Evolutionary conservation across 1,284 basidiomycete genomes (phyloP), one percentile per base, ranked within the genome.

Genomic region (Heterobasidion irregulare): DNA sequence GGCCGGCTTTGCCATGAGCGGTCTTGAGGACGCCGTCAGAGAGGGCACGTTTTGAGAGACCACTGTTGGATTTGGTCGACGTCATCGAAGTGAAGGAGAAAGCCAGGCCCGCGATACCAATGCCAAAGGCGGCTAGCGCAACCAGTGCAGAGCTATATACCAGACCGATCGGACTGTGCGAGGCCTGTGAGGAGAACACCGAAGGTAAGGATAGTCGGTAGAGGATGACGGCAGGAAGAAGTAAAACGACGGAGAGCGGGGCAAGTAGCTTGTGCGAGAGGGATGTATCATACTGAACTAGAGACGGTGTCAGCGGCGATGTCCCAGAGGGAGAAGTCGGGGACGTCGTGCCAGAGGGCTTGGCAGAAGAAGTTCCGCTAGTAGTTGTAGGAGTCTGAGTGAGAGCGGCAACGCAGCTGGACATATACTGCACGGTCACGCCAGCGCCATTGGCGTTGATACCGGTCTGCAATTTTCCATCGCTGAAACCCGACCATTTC

Each of bases 181-280:
- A 38, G 43, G 60, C 41, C 57, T 58, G 34, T 12, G 47, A n/a
- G 56, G 47, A 10, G 26, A 47, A 65, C 33, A 64, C 47, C 53
- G 75, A 66, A 8, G 78, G 74, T 19, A 74, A 72, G 33, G 75
- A 75, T 47, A 80, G 65, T 47, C 88, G 80, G 59, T 75, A 74
- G 44, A 84, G 63, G 19, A 87, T 67, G 49, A 83, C 63, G 3
- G 77, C 73, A 16, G 76, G 77, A 52, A 86, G 72, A 16, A 84
- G 66, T 33, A 86, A 64, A 13, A 75, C 80, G 34, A 87, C 57
- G 9, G 88, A 90, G 19, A 88, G 65, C 5, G 87, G 79, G 2
- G 83, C 75, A 7, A 85, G 65, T 38, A 82, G 65, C 68, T 88
- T 89, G 72, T 91, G 89, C 15, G 70, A 58, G 33, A 79, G 64